Evolutionary conservation across 202 grass and related monocot species (phyloP).

Genomic region (Bolboschoenoplectus hybrid): DNA sequence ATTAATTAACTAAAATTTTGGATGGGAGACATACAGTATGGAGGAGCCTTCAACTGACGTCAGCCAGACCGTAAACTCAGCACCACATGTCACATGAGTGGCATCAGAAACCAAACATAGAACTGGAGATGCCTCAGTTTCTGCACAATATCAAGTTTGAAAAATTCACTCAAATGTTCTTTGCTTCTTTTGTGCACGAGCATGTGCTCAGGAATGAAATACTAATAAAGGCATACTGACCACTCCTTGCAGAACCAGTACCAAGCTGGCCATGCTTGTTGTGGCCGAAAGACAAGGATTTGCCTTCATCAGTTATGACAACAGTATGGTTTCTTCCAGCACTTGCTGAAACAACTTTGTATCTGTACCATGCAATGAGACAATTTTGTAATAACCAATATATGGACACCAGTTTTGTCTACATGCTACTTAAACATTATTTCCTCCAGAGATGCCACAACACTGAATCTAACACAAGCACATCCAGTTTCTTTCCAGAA

Average conservation of each 20-base stretch:
- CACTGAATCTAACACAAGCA: neutral
- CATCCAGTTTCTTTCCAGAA: neutral
- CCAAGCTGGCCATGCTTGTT: slow-evolving; percentile 97
- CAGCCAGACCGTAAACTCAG: slow-evolving; percentile 95
- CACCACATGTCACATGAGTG: slow-evolving; percentile 70
- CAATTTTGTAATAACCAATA: neutral
- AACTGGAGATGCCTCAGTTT: slow-evolving; percentile 75
- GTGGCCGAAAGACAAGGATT: slow-evolving; percentile 83
- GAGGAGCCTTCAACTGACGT: slow-evolving; percentile 88
- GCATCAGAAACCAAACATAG: slow-evolving; percentile 73
- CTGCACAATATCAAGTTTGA: slow-evolving; percentile 44
- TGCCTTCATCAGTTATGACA: slow-evolving; percentile 78
- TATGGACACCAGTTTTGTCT: neutral
- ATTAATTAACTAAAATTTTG: neutral
- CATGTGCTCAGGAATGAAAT: slow-evolving; percentile 27
- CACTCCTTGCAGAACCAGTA: slow-evolving; percentile 73
- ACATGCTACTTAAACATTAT: slow-evolving; percentile 21
- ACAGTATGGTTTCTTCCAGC: slow-evolving; percentile 87
- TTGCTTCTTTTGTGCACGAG: neutral
- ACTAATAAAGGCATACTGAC: slow-evolving; percentile 43
- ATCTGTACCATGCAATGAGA: slow-evolving; percentile 50
- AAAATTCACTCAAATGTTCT: slow-evolving; percentile 32
- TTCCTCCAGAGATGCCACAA: neutral
- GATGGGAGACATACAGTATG: slow-evolving; percentile 73
- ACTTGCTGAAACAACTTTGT: slow-evolving; percentile 72